Percentiles rank a stretch among this genome's conserved stretches.
Evolutionary conservation across 1,284 basidiomycete species (phyloP).

Genomic region (Malassezia slooffiae): DNA sequence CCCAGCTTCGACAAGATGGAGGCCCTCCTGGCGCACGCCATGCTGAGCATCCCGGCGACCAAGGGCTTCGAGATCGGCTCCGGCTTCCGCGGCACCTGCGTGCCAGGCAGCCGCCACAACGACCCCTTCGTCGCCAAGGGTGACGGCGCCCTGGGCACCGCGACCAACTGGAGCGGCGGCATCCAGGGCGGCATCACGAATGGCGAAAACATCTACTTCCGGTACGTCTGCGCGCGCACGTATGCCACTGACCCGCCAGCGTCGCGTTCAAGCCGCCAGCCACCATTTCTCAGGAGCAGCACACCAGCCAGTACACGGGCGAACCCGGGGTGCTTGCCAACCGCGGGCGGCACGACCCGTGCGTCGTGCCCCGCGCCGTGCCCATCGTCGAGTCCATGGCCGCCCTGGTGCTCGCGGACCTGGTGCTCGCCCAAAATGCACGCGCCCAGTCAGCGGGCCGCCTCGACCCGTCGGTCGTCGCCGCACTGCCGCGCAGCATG

Average conservation of each 20-base stretch:
- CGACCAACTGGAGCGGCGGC: constrained; percentile 92
- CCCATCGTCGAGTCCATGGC: constrained; percentile 99
- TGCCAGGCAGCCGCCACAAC: constrained; percentile 86
- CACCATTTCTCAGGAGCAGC: constrained; percentile 85
- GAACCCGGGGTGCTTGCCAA: constrained; percentile 75
- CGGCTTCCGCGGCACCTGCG: constrained; percentile 89
- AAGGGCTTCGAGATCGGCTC: constrained; percentile 98
- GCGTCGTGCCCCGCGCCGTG: constrained; percentile 87
- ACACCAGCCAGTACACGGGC: constrained; percentile 85
- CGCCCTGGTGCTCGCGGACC: constrained; percentile 82
- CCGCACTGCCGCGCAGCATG: constrained; percentile 36
- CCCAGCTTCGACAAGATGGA: constrained; percentile 99
- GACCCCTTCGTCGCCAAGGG: constrained; percentile 67
- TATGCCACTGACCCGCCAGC: constrained; percentile 49
- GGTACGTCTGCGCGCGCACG: constrained; percentile 51
- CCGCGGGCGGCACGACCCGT: constrained; percentile 88
- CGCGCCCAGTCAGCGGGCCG: constrained; percentile 17
- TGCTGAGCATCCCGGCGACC: constrained; percentile 96
- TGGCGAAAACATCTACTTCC: constrained; percentile 94
- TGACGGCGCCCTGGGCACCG: constrained; percentile 66
- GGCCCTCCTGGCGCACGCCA: constrained; percentile 88
- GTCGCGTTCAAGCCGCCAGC: constrained; percentile 97
- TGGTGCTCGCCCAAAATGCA: constrained; percentile 34
- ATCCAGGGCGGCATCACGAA: constrained; percentile 97
- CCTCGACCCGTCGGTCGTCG: constrained; percentile 19